phyloP scores from a whole-genome alignment of 2,329 filamentous ascomycete species.

The Aspergillus intermedius region DNA sequence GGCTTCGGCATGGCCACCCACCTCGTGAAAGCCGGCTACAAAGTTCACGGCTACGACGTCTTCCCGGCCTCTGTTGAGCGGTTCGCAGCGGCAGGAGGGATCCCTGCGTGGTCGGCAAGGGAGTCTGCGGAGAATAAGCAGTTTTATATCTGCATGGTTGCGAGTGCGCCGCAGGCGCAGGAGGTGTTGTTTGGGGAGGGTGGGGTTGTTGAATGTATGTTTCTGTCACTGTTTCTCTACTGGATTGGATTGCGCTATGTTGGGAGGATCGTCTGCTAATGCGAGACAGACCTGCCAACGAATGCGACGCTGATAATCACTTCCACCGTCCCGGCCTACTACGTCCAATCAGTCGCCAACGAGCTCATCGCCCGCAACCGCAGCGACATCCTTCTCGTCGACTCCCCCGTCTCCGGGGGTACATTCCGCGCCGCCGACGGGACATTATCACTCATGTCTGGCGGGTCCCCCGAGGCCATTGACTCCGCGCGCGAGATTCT shows the following conservation, averaged over 20 bases:
- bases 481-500: conserved; percentile 54
- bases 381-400: conserved; percentile 60
- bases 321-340: conserved; percentile 63
- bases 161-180: conserved; percentile 63
- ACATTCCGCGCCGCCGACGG: conserved; percentile 62
- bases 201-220: conserved; percentile 38
- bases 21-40: conserved; percentile 60
- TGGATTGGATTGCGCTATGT: not conserved
- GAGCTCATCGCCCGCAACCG: conserved; percentile 52
- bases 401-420: conserved; percentile 67
- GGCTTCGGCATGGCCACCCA: conserved; percentile 75
- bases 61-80: conserved; percentile 60
- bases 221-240: not conserved
- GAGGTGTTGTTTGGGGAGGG: conserved; percentile 56
- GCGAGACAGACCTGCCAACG: conserved; percentile 42
- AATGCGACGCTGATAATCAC: conserved; percentile 59
- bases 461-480: conserved; percentile 52
- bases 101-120: conserved; percentile 52
- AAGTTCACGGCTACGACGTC: conserved; percentile 66
- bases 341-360: conserved; percentile 55
- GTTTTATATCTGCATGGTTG: conserved; percentile 69
- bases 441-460: conserved; percentile 69
- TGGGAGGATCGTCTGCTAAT: conserved; percentile 9
- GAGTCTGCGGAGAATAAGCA: conserved; percentile 55
- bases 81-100: conserved; percentile 58